Percentiles rank a stretch among this genome's conserved stretches.
Conservation (phyloP, 257 asterid genomes). For the Ballota nigra region DNA sequence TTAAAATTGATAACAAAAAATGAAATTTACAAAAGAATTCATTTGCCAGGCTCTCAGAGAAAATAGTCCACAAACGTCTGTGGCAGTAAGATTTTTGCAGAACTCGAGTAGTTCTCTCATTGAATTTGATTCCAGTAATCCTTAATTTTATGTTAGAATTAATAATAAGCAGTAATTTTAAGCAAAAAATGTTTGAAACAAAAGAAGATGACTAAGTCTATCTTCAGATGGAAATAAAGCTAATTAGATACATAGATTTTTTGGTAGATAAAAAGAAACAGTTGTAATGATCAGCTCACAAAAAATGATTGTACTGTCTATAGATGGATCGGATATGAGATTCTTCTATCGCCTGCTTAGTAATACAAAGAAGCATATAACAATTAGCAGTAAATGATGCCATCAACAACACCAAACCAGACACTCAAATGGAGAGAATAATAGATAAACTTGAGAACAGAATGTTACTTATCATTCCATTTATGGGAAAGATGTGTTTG, state of each 20-base stretch:
- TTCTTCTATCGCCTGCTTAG: background rate
- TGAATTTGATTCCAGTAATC: background rate
- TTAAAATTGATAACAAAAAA: background rate
- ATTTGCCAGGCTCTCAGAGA: background rate
- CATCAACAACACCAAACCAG: background rate
- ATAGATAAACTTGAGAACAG: background rate
- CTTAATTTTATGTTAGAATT: background rate
- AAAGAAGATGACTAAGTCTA: background rate
- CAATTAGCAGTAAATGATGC: background rate
- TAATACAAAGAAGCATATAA: background rate
- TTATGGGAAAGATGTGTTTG: background rate
- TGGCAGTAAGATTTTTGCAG: background rate
- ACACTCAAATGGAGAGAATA: background rate
- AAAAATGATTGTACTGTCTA: background rate
- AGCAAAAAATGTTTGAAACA: background rate
- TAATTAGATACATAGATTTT: background rate
- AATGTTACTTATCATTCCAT: background rate
- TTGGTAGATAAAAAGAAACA: background rate
- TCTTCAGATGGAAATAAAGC: background rate
- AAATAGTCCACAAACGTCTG: background rate
- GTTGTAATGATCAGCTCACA: background rate
- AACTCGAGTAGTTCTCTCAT: background rate
- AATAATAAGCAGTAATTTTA: background rate
- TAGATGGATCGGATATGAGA: background rate
- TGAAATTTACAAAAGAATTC: background rate